phyloP scores from a whole-genome alignment of 805 yeast species.

The Starmerella sirachaensis region DNA sequence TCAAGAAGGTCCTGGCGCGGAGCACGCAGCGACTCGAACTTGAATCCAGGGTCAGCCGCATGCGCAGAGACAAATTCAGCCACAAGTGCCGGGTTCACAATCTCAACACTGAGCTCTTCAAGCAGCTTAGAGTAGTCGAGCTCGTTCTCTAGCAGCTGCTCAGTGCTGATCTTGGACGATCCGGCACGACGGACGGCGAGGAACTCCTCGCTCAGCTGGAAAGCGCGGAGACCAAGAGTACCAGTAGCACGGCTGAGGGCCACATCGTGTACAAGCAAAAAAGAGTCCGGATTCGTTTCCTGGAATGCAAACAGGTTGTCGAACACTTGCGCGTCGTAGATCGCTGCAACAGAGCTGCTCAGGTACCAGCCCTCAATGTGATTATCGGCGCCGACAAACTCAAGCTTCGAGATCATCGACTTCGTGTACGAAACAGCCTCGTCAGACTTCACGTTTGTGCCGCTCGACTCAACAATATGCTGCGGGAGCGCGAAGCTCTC shows the following conservation, averaged over 20 bases:
- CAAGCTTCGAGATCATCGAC: constrained; percentile 51
- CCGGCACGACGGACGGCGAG: constrained; percentile 36
- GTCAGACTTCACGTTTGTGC: constrained; percentile 48
- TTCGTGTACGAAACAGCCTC: constrained; percentile 57
- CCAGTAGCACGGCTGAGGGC: constrained; percentile 46
- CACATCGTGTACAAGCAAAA: constrained; percentile 56
- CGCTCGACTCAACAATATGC: constrained; percentile 42
- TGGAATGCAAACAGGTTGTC: constrained; percentile 62
- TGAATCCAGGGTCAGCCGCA: too few relatives aligned
- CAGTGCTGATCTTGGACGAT: constrained; percentile 52
- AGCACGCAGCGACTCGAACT: constrained; percentile 33
- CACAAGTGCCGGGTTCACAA: constrained; percentile 58
- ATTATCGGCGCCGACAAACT: constrained; percentile 50
- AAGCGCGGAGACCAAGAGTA: constrained; percentile 51
- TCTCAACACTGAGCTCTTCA: constrained; percentile 54
- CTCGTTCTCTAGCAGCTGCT: constrained; percentile 46
- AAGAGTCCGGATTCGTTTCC: constrained; percentile 38
- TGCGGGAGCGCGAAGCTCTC: constrained; percentile 53
- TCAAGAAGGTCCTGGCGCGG: constrained; percentile 34
- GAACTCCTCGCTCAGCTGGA: constrained; percentile 53
- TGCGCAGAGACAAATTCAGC: constrained; percentile 37
- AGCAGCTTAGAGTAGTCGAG: constrained; percentile 55
- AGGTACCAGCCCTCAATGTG: constrained; percentile 77
- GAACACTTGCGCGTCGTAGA: constrained; percentile 47
- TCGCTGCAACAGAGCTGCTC: constrained; percentile 55